Conservation (phyloP, 345 rosid genomes). For the Geranium brycei region DNA sequence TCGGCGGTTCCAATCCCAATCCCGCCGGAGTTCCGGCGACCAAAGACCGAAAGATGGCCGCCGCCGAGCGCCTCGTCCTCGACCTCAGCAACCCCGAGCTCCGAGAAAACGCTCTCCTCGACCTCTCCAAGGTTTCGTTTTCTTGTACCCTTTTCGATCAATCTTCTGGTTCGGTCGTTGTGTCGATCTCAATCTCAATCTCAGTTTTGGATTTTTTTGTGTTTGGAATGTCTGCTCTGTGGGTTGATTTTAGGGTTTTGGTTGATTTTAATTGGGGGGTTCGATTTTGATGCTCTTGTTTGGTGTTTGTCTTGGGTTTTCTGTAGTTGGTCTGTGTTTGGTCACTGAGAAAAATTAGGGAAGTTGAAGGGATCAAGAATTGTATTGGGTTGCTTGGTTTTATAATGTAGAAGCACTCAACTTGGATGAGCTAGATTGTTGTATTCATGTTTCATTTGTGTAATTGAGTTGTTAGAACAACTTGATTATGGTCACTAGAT, state of each 20-base stretch:
- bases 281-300: no score
- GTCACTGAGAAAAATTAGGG: not conserved
- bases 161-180: not conserved
- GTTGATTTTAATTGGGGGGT: no score
- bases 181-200: no score
- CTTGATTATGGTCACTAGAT: no score
- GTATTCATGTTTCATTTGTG: no score
- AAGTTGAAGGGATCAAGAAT: not conserved
- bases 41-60: conserved; percentile 80
- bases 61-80: conserved; percentile 85
- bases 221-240: not conserved
- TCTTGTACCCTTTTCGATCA: not conserved
- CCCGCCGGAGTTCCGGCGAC: conserved; percentile 38
- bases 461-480: no score
- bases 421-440: not conserved
- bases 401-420: not conserved
- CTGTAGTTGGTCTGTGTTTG: not conserved
- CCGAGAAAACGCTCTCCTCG: conserved; percentile 72
- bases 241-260: no score
- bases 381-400: no score
- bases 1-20: conserved; percentile 25
- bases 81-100: conserved; percentile 90
- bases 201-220: conserved; percentile 1
- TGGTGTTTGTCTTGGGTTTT: not conserved
- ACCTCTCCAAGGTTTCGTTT: conserved; percentile 43